A percentile compares a stretch with the other conserved stretches of the same genome.
Conservation (phyloP, 176 grass and related monocot species). For the Lolium perenne region DNA sequence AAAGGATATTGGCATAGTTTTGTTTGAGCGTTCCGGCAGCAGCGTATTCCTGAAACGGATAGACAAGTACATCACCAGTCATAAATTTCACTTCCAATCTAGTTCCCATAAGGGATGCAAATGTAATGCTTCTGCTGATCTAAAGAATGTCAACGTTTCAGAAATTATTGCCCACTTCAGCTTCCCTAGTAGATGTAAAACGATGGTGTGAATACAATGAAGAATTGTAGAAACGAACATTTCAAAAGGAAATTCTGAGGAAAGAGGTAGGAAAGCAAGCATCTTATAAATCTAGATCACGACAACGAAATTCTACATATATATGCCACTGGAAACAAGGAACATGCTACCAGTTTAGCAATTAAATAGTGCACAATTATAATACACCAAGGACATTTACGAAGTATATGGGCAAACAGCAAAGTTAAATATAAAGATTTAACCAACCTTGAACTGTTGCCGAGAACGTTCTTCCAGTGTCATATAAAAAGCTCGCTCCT, state of each 20-base stretch:
- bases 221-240: constrained; percentile 4
- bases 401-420: constrained; percentile 36
- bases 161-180: constrained; percentile 14
- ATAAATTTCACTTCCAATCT: constrained; percentile 17
- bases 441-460: constrained; percentile 91
- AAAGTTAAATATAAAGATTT: constrained; percentile 8
- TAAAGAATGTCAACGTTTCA: constrained; percentile 17
- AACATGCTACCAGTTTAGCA: background rate
- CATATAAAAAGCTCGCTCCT: constrained; percentile 92
- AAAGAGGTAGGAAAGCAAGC: background rate
- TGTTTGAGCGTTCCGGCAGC: constrained; percentile 96
- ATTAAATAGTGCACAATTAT: constrained; percentile 19
- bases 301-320: background rate
- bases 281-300: constrained; percentile 8
- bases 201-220: constrained; percentile 4
- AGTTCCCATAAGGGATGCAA: constrained; percentile 19
- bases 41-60: constrained; percentile 79
- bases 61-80: constrained; percentile 32
- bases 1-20: constrained; percentile 95
- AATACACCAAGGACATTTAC: background rate
- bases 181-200: background rate
- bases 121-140: constrained; percentile 1
- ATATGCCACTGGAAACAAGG: background rate
- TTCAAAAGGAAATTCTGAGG: background rate
- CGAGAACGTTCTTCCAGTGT: constrained; percentile 88